Evolutionary conservation across 768 basidiomycete genomes (phyloP).

Genomic region (Russula olivacea): DNA sequence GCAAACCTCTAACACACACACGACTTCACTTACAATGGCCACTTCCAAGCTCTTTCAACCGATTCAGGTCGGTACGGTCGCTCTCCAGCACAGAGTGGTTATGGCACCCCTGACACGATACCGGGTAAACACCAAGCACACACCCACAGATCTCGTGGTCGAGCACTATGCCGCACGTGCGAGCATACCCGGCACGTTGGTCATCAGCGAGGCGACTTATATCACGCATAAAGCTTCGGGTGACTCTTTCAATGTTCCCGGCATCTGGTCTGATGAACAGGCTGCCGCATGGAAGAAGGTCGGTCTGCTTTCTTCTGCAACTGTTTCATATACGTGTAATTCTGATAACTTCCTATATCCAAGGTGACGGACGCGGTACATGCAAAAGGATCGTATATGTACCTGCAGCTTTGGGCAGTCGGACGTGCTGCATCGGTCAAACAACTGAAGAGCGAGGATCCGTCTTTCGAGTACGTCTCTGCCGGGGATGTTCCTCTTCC

Average conservation of each 20-base stretch:
- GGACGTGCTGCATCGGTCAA: constrained; percentile 34
- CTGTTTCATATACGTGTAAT: background rate
- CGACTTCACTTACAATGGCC: constrained; percentile 4
- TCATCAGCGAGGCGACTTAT: constrained; percentile 54
- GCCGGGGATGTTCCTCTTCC: constrained; percentile 28
- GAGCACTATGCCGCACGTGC: constrained; percentile 47
- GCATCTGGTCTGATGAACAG: constrained; percentile 48
- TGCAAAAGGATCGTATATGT: constrained; percentile 39
- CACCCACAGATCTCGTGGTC: constrained; percentile 34
- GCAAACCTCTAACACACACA: background rate
- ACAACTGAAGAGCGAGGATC: constrained; percentile 26
- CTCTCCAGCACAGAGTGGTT: constrained; percentile 47
- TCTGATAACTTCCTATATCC: background rate
- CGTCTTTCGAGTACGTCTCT: constrained; percentile 27
- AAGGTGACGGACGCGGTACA: constrained; percentile 41
- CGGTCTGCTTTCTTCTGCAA: constrained; percentile 28
- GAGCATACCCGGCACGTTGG: constrained; percentile 44
- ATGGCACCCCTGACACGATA: constrained; percentile 49
- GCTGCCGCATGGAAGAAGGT: constrained; percentile 46
- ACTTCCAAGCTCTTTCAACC: constrained; percentile 40
- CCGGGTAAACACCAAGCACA: constrained; percentile 35
- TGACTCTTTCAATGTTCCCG: constrained; percentile 36
- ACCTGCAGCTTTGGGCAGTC: constrained; percentile 45
- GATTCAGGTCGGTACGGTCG: constrained; percentile 38
- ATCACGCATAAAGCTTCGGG: constrained; percentile 49